These are phyloP conservation scores for Serendipita sp. DNA, from an alignment of 1,284 basidiomycete genomes.

Conservation along the genomic window DNA sequence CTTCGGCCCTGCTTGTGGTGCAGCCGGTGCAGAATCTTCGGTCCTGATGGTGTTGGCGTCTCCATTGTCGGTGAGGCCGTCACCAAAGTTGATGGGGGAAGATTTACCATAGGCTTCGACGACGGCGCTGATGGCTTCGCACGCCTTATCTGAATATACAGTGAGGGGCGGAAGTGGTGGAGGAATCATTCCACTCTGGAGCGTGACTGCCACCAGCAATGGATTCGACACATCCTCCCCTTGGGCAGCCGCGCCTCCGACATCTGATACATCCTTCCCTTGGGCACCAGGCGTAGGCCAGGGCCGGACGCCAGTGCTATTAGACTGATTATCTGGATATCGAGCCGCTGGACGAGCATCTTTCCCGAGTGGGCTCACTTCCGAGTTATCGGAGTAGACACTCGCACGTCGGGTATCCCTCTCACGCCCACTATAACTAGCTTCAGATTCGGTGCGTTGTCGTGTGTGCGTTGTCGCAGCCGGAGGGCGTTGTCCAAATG, in stretches of 20 bases:
- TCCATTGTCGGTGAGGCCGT: neutral
- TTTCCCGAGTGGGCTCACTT: slow-evolving; percentile 38
- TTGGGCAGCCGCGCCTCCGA: slow-evolving; percentile 12
- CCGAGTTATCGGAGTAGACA: slow-evolving; percentile 64
- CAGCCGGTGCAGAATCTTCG: neutral
- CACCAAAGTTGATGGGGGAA: neutral
- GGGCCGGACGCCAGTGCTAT: neutral
- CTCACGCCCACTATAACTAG: slow-evolving; percentile 19
- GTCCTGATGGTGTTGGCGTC: neutral
- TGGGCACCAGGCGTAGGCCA: slow-evolving; percentile 6
- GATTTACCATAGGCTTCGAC: slow-evolving; percentile 24
- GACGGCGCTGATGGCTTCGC: slow-evolving; percentile 48
- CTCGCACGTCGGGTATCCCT: slow-evolving; percentile 36
- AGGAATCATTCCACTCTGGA: slow-evolving; percentile 41
- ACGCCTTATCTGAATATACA: slow-evolving; percentile 42
- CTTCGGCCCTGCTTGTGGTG: neutral
- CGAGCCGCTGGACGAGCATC: slow-evolving; percentile 6
- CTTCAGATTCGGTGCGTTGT: slow-evolving; percentile 27
- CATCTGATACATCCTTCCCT: slow-evolving; percentile 9
- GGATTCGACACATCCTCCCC: slow-evolving; percentile 37
- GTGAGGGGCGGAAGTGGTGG: slow-evolving; percentile 41
- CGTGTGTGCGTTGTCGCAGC: slow-evolving; percentile 13
- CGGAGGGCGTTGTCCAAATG: neutral
- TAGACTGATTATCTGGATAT: slow-evolving; percentile 5
- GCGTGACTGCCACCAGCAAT: slow-evolving; percentile 46